These are phyloP conservation scores for Mesembryanthemum crystallinum DNA, from an alignment of 148 eudicot genomes.

Conservation along the genomic window DNA sequence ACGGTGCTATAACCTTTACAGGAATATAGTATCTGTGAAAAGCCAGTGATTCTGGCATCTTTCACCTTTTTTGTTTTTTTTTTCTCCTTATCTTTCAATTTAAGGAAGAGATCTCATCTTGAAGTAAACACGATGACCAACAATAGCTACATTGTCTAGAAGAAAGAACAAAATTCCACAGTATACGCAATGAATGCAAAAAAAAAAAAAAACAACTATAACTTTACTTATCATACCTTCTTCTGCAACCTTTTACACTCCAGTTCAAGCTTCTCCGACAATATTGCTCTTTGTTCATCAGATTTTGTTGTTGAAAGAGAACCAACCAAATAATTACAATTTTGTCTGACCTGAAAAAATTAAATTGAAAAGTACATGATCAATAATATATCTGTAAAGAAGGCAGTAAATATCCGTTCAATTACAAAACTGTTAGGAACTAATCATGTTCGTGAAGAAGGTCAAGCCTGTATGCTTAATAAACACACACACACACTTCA, in stretches of 20 bases:
- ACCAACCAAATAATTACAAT: conserved; percentile 67
- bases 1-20: no score
- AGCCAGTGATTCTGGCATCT: neutral
- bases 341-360: conserved; percentile 61
- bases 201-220: neutral
- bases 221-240: conserved; percentile 39
- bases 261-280: conserved; percentile 47
- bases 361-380: neutral
- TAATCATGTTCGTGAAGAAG: no score
- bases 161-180: no score
- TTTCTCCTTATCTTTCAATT: neutral
- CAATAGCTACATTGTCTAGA: neutral
- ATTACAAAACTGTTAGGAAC: no score
- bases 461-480: no score
- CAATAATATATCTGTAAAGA: neutral
- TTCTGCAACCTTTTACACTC: conserved; percentile 52
- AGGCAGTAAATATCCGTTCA: neutral
- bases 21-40: neutral
- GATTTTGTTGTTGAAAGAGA: conserved; percentile 36
- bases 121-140: neutral
- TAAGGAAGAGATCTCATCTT: no score
- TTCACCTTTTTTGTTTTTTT: neutral
- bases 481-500: no score
- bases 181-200: neutral
- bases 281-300: conserved; percentile 38